Evolutionary conservation across 768 basidiomycete genomes (phyloP).

Genomic region (Mycena metata): DNA sequence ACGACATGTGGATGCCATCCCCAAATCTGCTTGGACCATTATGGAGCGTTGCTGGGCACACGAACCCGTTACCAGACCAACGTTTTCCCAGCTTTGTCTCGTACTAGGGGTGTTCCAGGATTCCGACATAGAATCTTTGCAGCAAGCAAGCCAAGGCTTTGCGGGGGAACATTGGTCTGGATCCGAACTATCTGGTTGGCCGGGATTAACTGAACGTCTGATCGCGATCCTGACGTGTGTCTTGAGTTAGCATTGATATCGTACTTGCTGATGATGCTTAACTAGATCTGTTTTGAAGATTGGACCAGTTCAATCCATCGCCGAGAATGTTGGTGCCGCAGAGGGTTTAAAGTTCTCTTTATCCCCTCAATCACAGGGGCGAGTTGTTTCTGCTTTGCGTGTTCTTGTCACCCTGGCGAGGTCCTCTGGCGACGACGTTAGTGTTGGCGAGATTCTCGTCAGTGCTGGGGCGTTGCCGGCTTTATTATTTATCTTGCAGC

Average conservation of each 20-base stretch:
- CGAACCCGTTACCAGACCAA: slow-evolving; percentile 16
- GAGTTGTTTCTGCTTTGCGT: slow-evolving; percentile 9
- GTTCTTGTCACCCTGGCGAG: slow-evolving; percentile 11
- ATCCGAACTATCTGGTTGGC: slow-evolving; percentile 12
- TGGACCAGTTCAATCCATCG: slow-evolving; percentile 13
- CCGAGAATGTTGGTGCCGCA: neutral
- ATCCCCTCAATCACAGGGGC: slow-evolving; percentile 4
- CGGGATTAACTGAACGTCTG: slow-evolving; percentile 10
- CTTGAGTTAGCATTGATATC: neutral
- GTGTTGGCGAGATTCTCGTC: slow-evolving; percentile 3
- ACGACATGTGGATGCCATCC: slow-evolving; percentile 12
- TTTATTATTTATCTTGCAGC: slow-evolving; percentile 6
- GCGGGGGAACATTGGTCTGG: slow-evolving; percentile 16
- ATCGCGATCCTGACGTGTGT: slow-evolving; percentile 14
- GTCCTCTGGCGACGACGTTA: slow-evolving; percentile 14
- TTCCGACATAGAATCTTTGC: slow-evolving; percentile 14
- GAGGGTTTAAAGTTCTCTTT: slow-evolving; percentile 3
- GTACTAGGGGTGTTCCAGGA: slow-evolving; percentile 15
- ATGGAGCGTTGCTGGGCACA: slow-evolving; percentile 20
- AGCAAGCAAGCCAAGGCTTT: slow-evolving; percentile 11
- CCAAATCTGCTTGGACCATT: slow-evolving; percentile 11
- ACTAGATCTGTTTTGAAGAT: slow-evolving; percentile 13
- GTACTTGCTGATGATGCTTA: neutral
- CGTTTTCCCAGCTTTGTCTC: slow-evolving; percentile 13
- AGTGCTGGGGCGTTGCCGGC: slow-evolving; percentile 6